phyloP scores from a whole-genome alignment of 257 asterid species.

The Solanum tarijense region DNA sequence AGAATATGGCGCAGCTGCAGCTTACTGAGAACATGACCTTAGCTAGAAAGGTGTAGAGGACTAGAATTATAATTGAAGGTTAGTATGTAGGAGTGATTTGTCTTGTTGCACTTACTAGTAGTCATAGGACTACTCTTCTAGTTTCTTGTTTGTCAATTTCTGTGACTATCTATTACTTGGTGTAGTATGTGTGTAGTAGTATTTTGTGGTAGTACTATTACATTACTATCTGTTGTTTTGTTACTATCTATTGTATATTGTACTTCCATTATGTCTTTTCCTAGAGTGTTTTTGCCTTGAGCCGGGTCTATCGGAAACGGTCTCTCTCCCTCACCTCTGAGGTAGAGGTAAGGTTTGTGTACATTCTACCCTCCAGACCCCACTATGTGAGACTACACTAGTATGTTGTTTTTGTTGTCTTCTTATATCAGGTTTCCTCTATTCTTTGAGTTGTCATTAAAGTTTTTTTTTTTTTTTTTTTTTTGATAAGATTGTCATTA shows the following conservation, averaged over 20 bases:
- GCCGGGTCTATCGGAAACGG: no score
- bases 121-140: not conserved
- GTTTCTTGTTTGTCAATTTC: not conserved
- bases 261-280: not conserved
- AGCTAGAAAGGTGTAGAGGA: not conserved
- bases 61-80: not conserved
- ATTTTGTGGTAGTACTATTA: not conserved
- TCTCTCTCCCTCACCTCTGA: not conserved
- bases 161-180: not conserved
- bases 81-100: not conserved
- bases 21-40: not conserved
- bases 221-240: no score
- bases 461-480: not conserved
- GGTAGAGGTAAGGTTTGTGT: not conserved
- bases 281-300: not conserved
- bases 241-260: not conserved
- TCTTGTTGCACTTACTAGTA: not conserved
- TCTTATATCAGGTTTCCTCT: not conserved
- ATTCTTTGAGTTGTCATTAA: not conserved
- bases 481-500: no score
- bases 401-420: not conserved
- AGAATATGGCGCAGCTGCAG: not conserved
- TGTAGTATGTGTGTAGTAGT: not conserved
- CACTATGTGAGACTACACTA: not conserved
- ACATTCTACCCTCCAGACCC: not conserved